Evolutionary conservation across 208 protist genomes (phyloP).

Genomic region (Crithidia sp.): DNA sequence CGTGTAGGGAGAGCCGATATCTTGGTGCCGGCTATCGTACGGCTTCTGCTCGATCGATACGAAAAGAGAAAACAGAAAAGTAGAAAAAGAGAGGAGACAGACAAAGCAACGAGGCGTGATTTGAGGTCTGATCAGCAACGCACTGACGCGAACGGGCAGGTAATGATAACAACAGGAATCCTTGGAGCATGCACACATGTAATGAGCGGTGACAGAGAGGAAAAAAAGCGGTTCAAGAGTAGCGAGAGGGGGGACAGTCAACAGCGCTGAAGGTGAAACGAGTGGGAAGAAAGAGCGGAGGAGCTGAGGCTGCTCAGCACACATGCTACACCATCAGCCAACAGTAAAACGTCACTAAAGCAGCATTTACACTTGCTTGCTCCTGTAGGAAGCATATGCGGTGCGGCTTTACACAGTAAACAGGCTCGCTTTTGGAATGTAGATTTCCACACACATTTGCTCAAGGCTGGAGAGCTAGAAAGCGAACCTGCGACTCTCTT

Average conservation of each 20-base stretch:
- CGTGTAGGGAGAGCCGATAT: neutral
- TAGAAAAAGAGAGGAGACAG: neutral
- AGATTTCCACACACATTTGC: too few relatives aligned
- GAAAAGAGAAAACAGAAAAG: neutral
- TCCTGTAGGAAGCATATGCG: too few relatives aligned
- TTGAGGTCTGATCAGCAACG: too few relatives aligned
- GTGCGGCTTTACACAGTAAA: too few relatives aligned
- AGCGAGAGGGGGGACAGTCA: neutral
- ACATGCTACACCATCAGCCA: too few relatives aligned
- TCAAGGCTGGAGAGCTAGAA: too few relatives aligned
- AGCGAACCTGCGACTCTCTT: too few relatives aligned
- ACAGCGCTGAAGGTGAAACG: neutral
- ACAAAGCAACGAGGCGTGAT: neutral
- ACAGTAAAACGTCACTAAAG: too few relatives aligned
- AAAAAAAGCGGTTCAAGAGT: neutral
- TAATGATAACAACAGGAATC: neutral
- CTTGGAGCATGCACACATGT: neutral
- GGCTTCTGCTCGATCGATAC: neutral
- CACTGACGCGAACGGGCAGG: neutral
- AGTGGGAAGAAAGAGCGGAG: too few relatives aligned
- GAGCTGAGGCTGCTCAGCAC: too few relatives aligned
- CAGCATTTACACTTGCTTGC: too few relatives aligned
- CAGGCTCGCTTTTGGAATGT: too few relatives aligned
- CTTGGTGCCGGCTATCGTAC: neutral
- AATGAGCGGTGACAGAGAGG: neutral